Percentiles rank a stretch among this genome's conserved stretches.
Evolutionary conservation across 768 basidiomycete genomes (phyloP).

Genomic region (Tricholoma saponaceum): DNA sequence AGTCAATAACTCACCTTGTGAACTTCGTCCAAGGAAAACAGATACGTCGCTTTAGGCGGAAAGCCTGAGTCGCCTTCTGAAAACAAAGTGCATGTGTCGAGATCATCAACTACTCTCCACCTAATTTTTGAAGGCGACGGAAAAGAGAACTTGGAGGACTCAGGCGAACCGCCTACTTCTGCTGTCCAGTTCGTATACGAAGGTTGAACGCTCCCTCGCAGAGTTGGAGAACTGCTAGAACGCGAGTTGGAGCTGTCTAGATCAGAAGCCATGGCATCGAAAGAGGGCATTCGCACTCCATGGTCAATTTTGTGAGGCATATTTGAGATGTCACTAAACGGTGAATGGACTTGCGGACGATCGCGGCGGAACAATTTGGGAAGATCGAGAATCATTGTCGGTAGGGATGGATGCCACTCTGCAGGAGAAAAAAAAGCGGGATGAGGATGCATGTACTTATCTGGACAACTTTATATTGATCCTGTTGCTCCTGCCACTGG

Average conservation of each 20-base stretch:
- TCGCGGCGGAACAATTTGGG: not conserved
- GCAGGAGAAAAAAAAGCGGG: not conserved
- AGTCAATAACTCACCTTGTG: not conserved
- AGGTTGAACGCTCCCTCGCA: not conserved
- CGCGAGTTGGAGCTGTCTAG: not conserved
- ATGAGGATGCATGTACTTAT: not conserved
- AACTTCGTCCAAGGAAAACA: slow-evolving; percentile 10
- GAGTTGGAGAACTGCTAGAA: not conserved
- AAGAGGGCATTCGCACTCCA: not conserved
- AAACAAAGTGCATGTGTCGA: not conserved
- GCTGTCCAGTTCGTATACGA: not conserved
- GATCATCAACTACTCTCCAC: not conserved
- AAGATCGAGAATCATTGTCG: not conserved
- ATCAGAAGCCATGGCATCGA: not conserved
- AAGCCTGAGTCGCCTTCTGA: not conserved
- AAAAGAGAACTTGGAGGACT: not conserved
- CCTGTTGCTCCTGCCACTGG: not conserved
- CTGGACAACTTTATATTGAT: not conserved
- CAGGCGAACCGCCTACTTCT: not conserved
- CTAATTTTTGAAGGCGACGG: not conserved
- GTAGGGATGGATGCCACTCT: not conserved
- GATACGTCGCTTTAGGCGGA: not conserved
- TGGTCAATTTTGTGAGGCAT: not conserved
- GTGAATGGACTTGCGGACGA: not conserved
- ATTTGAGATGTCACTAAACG: not conserved